Percentiles rank a stretch among this genome's conserved stretches.
Evolutionary conservation across 441 rosid species (phyloP).

Genomic region (Theobroma grandiflorum): DNA sequence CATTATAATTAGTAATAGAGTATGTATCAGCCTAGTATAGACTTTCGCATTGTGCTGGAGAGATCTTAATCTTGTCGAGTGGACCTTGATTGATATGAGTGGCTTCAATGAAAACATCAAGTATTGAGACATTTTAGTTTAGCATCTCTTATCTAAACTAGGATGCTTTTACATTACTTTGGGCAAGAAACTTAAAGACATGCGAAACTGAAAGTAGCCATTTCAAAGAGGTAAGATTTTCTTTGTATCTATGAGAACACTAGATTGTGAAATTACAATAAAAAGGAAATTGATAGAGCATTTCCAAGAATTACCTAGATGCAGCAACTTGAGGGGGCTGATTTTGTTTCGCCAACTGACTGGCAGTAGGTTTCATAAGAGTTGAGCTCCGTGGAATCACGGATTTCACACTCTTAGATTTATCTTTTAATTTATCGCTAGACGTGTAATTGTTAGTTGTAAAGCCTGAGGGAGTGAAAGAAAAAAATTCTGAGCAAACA

Average conservation of each 20-base stretch:
- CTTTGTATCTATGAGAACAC: neutral
- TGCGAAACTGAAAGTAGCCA: neutral
- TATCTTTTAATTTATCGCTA: slow-evolving; percentile 49
- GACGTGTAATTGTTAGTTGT: slow-evolving; percentile 42
- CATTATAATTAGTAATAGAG: too few relatives aligned
- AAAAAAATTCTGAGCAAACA: neutral
- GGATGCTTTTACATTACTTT: neutral
- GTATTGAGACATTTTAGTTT: too few relatives aligned
- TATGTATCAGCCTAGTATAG: too few relatives aligned
- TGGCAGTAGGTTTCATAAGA: slow-evolving; percentile 94
- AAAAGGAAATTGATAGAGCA: neutral
- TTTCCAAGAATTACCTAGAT: slow-evolving; percentile 60
- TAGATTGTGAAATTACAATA: neutral
- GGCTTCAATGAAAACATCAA: too few relatives aligned
- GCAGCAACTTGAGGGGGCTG: slow-evolving; percentile 38
- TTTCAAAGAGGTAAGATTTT: neutral
- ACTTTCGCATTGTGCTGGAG: too few relatives aligned
- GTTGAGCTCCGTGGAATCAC: slow-evolving; percentile 75
- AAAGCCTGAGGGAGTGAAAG: slow-evolving; percentile 46
- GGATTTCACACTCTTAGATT: slow-evolving; percentile 44
- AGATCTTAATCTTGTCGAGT: too few relatives aligned
- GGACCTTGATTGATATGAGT: too few relatives aligned
- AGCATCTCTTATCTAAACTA: neutral
- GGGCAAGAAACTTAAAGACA: neutral
- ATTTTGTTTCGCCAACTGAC: slow-evolving; percentile 90